A percentile compares a stretch with the other conserved stretches of the same genome.
Evolutionary conservation across 164 flowering plant genomes (phyloP).

Genomic region (Kalanchoe fedtschenkoi): DNA sequence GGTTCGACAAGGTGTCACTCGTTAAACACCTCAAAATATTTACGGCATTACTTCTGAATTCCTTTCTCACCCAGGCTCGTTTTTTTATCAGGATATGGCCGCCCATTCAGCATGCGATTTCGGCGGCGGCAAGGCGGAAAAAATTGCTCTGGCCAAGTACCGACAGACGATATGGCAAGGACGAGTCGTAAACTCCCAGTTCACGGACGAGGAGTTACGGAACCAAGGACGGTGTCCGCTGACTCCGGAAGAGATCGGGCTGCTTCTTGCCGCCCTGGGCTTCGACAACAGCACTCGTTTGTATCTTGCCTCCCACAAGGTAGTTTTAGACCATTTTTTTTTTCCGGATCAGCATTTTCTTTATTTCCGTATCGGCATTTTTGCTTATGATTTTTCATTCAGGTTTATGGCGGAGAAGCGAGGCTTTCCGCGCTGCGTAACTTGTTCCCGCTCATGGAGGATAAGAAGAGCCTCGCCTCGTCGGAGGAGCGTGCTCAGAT

Average conservation of each 20-base stretch:
- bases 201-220: constrained; percentile 77
- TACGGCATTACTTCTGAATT: background rate
- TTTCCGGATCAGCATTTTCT: background rate
- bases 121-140: constrained; percentile 97
- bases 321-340: constrained; percentile 9
- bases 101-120: constrained; percentile 99
- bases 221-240: constrained; percentile 89
- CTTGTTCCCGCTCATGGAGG: constrained; percentile 83
- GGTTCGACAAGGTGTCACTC: constrained; percentile 78
- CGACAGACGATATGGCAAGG: constrained; percentile 94
- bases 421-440: constrained; percentile 61
- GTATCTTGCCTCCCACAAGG: constrained; percentile 98
- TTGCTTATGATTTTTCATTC: constrained; percentile 3
- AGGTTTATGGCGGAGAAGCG: constrained; percentile 98
- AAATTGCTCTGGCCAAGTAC: constrained; percentile 77
- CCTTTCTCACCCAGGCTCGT: background rate
- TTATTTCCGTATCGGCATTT: background rate
- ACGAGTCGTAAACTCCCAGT: constrained; percentile 77
- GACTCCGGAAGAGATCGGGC: constrained; percentile 97
- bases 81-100: constrained; percentile 77
- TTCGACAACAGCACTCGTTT: constrained; percentile 75
- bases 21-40: background rate
- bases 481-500: constrained; percentile 49
- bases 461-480: constrained; percentile 82
- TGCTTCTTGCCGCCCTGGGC: constrained; percentile 85